phyloP scores from a whole-genome alignment of 345 rosid species.

The Mallotus nudiflorus region DNA sequence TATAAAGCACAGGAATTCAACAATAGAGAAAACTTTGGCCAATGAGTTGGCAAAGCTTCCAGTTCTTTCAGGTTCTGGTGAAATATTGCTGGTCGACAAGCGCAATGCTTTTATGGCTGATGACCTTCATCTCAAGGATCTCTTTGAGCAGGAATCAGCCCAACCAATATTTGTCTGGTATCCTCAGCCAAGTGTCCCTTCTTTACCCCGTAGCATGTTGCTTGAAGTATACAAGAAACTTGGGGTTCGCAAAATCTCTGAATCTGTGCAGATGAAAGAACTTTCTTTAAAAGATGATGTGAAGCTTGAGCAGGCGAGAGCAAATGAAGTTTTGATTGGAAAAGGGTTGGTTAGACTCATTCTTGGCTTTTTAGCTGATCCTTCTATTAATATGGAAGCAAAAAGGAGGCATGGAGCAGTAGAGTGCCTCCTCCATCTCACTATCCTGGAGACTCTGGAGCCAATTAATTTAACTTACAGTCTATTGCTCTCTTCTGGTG shows the following conservation, averaged over 20 bases:
- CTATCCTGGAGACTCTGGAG: constrained; percentile 40
- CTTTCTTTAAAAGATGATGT: constrained; percentile 19
- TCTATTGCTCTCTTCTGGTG: constrained; percentile 40
- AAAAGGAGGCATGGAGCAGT: constrained; percentile 48
- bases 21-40: constrained; percentile 28
- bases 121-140: constrained; percentile 60
- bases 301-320: constrained; percentile 28
- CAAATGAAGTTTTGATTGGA: constrained; percentile 26
- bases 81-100: constrained; percentile 37
- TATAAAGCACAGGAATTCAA: constrained; percentile 19
- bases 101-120: constrained; percentile 64
- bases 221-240: constrained; percentile 46
- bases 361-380: constrained; percentile 58
- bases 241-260: constrained; percentile 62
- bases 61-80: constrained; percentile 35
- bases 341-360: constrained; percentile 51
- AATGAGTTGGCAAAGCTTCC: constrained; percentile 50
- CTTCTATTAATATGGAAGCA: constrained; percentile 46
- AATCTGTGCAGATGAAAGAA: constrained; percentile 44
- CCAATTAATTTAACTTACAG: constrained; percentile 36
- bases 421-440: constrained; percentile 37
- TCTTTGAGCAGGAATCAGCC: constrained; percentile 34
- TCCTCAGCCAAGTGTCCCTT: constrained; percentile 52
- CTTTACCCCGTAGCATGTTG: constrained; percentile 41
- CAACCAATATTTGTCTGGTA: constrained; percentile 61